phyloP scores from a whole-genome alignment of 208 protist species.

The Leishmania guyanensis region DNA sequence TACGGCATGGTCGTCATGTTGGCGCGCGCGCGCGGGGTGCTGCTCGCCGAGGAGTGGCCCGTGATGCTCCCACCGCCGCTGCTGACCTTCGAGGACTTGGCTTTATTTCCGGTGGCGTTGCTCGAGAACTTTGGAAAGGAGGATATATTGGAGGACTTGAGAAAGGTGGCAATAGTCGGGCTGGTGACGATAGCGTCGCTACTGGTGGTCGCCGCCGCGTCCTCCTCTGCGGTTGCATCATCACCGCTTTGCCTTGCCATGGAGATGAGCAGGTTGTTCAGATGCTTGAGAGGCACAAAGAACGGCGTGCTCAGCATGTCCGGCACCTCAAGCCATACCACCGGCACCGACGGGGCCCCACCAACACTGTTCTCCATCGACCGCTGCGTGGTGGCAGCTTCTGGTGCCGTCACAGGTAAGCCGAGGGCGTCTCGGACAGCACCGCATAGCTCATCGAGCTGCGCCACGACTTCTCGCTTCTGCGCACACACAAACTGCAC shows the following conservation, averaged over 20 bases:
- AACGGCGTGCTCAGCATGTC: slow-evolving; percentile 37
- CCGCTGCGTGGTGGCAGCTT: background rate
- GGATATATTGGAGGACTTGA: background rate
- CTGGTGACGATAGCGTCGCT: background rate
- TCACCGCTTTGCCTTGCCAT: background rate
- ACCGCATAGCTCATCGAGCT: slow-evolving; percentile 28
- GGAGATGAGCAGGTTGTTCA: slow-evolving; percentile 16
- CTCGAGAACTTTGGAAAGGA: background rate
- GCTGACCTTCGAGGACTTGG: slow-evolving; percentile 10
- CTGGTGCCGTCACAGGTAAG: background rate
- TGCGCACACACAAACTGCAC: slow-evolving; percentile 32
- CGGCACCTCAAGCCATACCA: slow-evolving; percentile 25
- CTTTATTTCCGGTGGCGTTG: background rate
- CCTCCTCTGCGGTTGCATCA: background rate
- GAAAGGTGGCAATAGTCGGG: background rate
- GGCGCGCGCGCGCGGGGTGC: slow-evolving; percentile 21
- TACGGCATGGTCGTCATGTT: slow-evolving; percentile 6
- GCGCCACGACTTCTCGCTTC: slow-evolving; percentile 31
- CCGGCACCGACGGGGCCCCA: background rate
- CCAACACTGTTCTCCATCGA: background rate
- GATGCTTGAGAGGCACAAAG: slow-evolving; percentile 22
- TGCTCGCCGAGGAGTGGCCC: slow-evolving; percentile 17
- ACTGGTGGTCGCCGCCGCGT: background rate
- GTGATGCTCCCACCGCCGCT: slow-evolving; percentile 5
- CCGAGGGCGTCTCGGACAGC: slow-evolving; percentile 27